Base-by-base conservation (phyloP, 2,329 filamentous ascomycete genomes). In the Pseudocercospora fijiensis region DNA sequence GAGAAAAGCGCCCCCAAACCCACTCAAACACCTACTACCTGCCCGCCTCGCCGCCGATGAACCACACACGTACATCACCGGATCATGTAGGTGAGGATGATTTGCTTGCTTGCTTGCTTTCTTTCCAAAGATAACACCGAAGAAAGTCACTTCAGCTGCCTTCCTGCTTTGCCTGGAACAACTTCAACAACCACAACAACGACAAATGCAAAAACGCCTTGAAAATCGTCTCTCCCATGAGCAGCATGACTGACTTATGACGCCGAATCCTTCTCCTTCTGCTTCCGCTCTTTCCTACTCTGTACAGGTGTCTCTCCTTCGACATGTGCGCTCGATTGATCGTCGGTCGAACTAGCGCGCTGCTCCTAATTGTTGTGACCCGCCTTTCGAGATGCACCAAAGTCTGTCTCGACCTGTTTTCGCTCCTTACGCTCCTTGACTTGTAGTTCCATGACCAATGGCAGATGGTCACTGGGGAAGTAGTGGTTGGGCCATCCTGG, bases 401-500 rank as follows among this genome's bases (percentile, higher is more conserved):
- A 77, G 60, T 76, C 74, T 58, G 74, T 75, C 62, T 76, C 74
- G 9, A 66, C 68, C 43, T 66, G 53, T 66, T 77, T 77, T 18
- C 75, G 73, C 66, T 94, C 91, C 80, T 95, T 96, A 72, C 90
- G 87, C 41, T 88, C 85, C 81, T 96, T 96, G 81, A 96, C 89
- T 70, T 90, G 87, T 78, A 96, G 96, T 76, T 96, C 90, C 59
- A 90, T 89, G 83, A 93, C 88, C 74, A 96, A 87, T 74, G 93
- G 91, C 71, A 97, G 86, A 77, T 97, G 93, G 75, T 97, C 93
- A 71, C 91, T 91, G 1, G 93, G 93, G 83, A 96, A 96, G 80
- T 96, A 92, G 80, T 92, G 94, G 76, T 95, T 93, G 20, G 93
- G 93, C 79, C 96, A 96, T 0, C 92, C 92, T 3, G 93, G 92